phyloP scores from a whole-genome alignment of 257 asterid species.

The Solanum acaule region DNA sequence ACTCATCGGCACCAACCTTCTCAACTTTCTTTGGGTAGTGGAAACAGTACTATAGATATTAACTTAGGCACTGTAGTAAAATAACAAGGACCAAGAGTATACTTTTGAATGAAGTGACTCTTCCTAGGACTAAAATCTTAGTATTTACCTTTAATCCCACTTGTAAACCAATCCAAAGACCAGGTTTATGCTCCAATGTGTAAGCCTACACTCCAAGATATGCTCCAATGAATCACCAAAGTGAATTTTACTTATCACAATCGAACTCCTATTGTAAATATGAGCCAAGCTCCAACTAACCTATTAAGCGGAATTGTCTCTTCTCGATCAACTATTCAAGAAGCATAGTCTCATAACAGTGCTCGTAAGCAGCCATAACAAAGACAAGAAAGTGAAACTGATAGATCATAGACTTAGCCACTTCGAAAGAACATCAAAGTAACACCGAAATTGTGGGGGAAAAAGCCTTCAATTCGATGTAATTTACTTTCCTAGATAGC shows the following conservation, averaged over 20 bases:
- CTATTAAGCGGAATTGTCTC: not conserved
- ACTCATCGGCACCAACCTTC: not conserved
- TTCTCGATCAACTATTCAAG: not conserved
- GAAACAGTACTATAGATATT: not conserved
- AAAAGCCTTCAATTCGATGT: not conserved
- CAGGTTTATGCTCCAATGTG: slow-evolving; percentile 16
- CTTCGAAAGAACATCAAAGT: not conserved
- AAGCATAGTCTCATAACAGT: not conserved
- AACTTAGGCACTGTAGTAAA: not conserved
- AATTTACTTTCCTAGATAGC: not conserved
- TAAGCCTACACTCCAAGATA: slow-evolving; percentile 23
- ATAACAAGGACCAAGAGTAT: not conserved
- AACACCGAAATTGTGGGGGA: not conserved
- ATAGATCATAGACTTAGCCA: not conserved
- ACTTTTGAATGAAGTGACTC: not conserved
- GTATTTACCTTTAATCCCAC: slow-evolving; percentile 18
- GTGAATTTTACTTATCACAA: slow-evolving; percentile 5
- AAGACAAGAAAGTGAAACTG: not conserved
- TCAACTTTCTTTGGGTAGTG: not conserved
- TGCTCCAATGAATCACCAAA: slow-evolving; percentile 14
- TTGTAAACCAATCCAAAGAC: slow-evolving; percentile 15
- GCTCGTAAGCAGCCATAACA: not conserved
- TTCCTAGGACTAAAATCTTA: slow-evolving; percentile 2
- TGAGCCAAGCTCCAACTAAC: not conserved
- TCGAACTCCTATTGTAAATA: not conserved